Percentiles rank a stretch among this genome's conserved stretches.
Conservation (phyloP, 179 eudicot genomes). For the Vitellaria paradoxa region DNA sequence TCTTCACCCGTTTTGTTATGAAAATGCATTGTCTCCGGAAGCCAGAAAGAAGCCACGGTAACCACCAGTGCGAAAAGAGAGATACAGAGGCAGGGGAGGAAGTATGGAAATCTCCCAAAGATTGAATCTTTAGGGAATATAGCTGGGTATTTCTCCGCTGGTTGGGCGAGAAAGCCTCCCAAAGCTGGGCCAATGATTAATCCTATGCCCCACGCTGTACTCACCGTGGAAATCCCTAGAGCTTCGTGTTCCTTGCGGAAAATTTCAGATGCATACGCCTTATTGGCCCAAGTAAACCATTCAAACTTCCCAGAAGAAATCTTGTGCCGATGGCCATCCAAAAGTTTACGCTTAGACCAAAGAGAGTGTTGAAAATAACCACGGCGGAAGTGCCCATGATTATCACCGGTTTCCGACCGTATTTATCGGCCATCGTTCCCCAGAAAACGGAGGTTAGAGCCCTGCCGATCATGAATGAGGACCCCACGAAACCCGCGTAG, state of each 20-base stretch:
- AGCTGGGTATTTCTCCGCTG: conserved; percentile 84
- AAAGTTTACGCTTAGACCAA: conserved; percentile 69
- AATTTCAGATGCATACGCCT: conserved; percentile 81
- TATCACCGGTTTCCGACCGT: conserved; percentile 87
- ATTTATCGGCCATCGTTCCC: conserved; percentile 81
- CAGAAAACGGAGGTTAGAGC: conserved; percentile 68
- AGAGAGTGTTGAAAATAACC: conserved; percentile 78
- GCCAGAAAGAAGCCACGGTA: too few species aligned
- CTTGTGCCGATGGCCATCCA: conserved; percentile 82
- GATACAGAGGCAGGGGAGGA: too few species aligned
- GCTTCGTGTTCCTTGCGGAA: conserved; percentile 72
- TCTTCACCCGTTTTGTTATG: too few species aligned
- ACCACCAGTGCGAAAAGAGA: too few species aligned
- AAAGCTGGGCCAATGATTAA: conserved; percentile 81
- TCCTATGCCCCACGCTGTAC: conserved; percentile 88
- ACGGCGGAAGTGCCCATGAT: conserved; percentile 52
- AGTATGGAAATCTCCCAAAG: conserved; percentile 63
- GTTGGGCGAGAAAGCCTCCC: conserved; percentile 95
- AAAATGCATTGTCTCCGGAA: too few species aligned
- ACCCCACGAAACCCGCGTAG: conserved; percentile 90
- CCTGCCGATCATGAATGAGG: conserved; percentile 81
- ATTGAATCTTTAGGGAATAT: conserved; percentile 63
- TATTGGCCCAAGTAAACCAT: conserved; percentile 77
- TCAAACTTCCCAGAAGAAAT: conserved; percentile 70
- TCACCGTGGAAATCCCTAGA: conserved; percentile 70